Percentiles rank a stretch among this genome's conserved stretches.
Conservation (phyloP, 192 early-diverging fungal species). For the Entrophospora sp. region DNA sequence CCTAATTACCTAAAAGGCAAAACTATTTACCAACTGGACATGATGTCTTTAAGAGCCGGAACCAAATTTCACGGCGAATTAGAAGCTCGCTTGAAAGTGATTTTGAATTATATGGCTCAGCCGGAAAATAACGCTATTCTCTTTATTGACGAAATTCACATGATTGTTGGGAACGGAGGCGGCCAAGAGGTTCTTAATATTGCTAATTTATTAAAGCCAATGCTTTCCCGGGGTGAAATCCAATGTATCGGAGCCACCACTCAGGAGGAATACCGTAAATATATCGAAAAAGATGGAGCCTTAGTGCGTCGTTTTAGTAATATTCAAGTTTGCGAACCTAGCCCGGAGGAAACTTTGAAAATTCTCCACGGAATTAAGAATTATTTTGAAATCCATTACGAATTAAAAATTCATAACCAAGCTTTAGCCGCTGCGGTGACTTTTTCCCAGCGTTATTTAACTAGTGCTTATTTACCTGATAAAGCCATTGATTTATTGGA, state of each 20-base stretch:
- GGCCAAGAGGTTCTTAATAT: constrained; percentile 90
- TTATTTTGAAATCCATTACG: constrained; percentile 73
- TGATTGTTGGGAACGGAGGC: constrained; percentile 90
- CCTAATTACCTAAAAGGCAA: constrained; percentile 37
- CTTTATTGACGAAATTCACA: constrained; percentile 98
- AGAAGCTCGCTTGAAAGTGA: constrained; percentile 93
- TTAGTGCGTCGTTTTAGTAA: constrained; percentile 80
- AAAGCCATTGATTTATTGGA: constrained; percentile 84
- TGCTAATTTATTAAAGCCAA: constrained; percentile 95
- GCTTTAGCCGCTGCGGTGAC: constrained; percentile 71
- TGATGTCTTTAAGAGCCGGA: constrained; percentile 66
- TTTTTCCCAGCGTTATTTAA: constrained; percentile 65
- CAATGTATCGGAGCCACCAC: constrained; percentile 96
- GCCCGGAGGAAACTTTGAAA: constrained; percentile 62
- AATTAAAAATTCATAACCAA: constrained; percentile 69
- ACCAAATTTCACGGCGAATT: constrained; percentile 98
- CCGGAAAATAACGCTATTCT: constrained; percentile 83
- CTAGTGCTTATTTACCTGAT: constrained; percentile 66
- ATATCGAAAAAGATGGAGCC: constrained; percentile 80
- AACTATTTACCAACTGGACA: constrained; percentile 38
- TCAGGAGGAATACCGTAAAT: constrained; percentile 87
- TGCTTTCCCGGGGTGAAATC: constrained; percentile 95
- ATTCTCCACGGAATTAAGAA: constrained; percentile 76
- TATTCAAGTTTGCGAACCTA: constrained; percentile 72
- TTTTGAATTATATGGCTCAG: constrained; percentile 91